These are phyloP conservation scores for Sporothrix pseudoabietina DNA, from an alignment of 2,329 filamentous ascomycete genomes.

Conservation along the genomic window DNA sequence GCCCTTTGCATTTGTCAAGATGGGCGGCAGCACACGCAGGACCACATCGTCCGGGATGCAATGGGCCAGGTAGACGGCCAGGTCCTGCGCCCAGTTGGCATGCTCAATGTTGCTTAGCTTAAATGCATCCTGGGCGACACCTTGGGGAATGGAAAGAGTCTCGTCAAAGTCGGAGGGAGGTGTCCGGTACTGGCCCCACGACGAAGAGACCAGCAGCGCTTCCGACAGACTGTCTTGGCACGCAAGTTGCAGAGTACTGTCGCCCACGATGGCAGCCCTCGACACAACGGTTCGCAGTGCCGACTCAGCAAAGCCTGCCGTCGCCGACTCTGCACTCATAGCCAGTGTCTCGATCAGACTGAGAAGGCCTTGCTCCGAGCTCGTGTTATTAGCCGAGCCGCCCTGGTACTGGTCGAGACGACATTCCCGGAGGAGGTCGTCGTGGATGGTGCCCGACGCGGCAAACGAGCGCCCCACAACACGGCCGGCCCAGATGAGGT, in stretches of 20 bases:
- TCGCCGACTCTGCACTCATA: conserved; percentile 56
- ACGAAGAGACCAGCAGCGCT: conserved; percentile 56
- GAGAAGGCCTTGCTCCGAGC: conserved; percentile 66
- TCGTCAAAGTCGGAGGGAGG: conserved; percentile 56
- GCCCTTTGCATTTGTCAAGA: conserved; percentile 65
- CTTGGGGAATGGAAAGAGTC: conserved; percentile 1
- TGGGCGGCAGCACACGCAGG: conserved; percentile 66
- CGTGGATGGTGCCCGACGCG: conserved; percentile 68
- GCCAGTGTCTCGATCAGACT: conserved; percentile 64
- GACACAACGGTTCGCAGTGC: conserved; percentile 61
- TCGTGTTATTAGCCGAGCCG: conserved; percentile 48
- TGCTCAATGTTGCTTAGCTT: conserved; percentile 48
- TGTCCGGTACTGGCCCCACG: conserved; percentile 58
- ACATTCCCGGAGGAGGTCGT: conserved; percentile 63
- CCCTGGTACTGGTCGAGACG: conserved; percentile 54
- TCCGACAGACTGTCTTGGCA: conserved; percentile 57
- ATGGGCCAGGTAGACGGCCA: conserved; percentile 64
- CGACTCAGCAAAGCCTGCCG: conserved; percentile 62
- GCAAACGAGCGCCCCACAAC: conserved; percentile 83
- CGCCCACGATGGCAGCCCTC: conserved; percentile 51
- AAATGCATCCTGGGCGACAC: conserved; percentile 42
- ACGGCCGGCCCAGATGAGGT: conserved; percentile 81
- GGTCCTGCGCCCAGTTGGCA: conserved; percentile 60
- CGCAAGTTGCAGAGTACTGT: conserved; percentile 52
- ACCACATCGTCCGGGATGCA: conserved; percentile 66